These are phyloP conservation scores for Chiua virens DNA, from an alignment of 768 basidiomycete species.

Conservation along the genomic window DNA sequence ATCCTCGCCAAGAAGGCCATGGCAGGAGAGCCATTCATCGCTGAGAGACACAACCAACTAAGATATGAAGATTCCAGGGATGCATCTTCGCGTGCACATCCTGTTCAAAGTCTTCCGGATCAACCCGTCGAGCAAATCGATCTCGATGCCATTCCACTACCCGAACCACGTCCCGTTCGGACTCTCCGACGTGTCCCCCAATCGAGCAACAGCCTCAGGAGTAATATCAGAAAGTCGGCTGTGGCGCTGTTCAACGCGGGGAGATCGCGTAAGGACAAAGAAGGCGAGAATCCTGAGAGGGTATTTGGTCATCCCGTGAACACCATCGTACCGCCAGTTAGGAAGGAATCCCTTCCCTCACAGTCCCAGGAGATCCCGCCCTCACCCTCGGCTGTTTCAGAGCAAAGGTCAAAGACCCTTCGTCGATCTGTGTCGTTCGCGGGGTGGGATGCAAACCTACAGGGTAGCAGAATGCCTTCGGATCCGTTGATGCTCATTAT, in stretches of 20 bases:
- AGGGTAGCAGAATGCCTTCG: not conserved
- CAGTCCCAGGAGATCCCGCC: not conserved
- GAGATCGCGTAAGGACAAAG: slow-evolving; percentile 1
- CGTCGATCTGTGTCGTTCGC: slow-evolving; percentile 30
- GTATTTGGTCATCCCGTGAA: slow-evolving; percentile 20
- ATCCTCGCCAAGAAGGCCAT: slow-evolving; percentile 4
- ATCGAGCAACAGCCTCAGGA: slow-evolving; percentile 3
- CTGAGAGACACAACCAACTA: not conserved
- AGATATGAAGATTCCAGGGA: slow-evolving; percentile 2
- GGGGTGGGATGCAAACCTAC: slow-evolving; percentile 5
- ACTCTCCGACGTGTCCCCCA: slow-evolving; percentile 11
- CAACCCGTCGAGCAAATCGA: slow-evolving; percentile 5
- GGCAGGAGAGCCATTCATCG: not conserved
- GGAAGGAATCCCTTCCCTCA: slow-evolving; percentile 16
- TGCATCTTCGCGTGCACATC: not conserved
- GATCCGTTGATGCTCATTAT: slow-evolving; percentile 16
- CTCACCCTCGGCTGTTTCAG: not conserved
- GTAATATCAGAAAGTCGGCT: slow-evolving; percentile 1
- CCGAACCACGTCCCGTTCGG: slow-evolving; percentile 1
- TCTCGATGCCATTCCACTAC: slow-evolving; percentile 11
- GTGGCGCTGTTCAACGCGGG: slow-evolving; percentile 6
- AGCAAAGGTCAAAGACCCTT: slow-evolving; percentile 2
- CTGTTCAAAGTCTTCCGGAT: not conserved
- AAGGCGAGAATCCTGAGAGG: not conserved
- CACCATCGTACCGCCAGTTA: slow-evolving; percentile 2